A percentile compares a stretch with the other conserved stretches of the same genome.
Evolutionary conservation across 345 rosid genomes (phyloP).

Genomic region (Corchorus olitorius): DNA sequence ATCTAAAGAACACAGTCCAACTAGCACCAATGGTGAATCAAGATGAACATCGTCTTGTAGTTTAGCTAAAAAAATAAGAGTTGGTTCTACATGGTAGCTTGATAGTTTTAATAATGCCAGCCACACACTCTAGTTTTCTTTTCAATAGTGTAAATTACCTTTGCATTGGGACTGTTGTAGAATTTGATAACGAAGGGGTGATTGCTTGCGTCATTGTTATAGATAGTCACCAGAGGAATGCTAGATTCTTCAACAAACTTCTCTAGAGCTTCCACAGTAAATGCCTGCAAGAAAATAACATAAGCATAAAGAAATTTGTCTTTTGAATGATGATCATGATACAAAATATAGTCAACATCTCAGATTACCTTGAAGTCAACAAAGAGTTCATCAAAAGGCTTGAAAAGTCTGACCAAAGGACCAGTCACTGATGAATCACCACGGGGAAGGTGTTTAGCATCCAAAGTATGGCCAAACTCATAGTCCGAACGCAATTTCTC

Average conservation of each 20-base stretch:
- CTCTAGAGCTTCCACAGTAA: conserved; percentile 68
- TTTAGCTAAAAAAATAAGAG: background rate
- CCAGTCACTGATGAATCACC: conserved; percentile 87
- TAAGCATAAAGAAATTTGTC: background rate
- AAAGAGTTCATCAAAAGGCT: conserved; percentile 92
- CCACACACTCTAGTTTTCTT: background rate
- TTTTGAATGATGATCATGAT: background rate
- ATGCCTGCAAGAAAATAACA: conserved; percentile 56
- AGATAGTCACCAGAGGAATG: conserved; percentile 69
- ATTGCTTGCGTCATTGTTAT: conserved; percentile 68
- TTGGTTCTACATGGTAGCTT: background rate
- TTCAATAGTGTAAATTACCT: conserved; percentile 45
- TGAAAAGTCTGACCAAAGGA: conserved; percentile 85
- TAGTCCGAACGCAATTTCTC: conserved; percentile 87
- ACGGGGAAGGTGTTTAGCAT: conserved; percentile 87
- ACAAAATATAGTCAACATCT: background rate
- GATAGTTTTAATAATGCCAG: background rate
- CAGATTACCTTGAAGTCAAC: conserved; percentile 74
- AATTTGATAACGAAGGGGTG: conserved; percentile 81
- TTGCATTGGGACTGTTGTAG: conserved; percentile 66
- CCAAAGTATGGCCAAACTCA: conserved; percentile 80
- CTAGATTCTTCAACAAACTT: conserved; percentile 83
- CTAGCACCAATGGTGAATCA: background rate
- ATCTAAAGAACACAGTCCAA: background rate
- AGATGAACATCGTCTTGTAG: background rate